Evolutionary conservation across 2,329 filamentous ascomycete species (phyloP).

Genomic region (Lecanicillium sp.): DNA sequence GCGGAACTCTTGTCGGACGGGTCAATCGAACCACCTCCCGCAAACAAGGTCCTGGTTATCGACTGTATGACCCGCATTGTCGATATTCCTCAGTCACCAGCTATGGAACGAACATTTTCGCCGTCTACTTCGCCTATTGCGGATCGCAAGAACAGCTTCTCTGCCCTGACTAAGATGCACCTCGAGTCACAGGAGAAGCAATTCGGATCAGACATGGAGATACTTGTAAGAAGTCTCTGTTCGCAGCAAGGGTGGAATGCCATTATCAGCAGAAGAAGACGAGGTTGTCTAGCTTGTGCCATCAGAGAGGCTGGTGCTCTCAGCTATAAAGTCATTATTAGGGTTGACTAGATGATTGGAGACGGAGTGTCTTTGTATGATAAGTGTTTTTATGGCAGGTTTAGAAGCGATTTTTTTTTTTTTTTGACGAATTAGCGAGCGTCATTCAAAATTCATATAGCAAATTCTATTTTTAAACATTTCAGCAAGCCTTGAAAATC

Average conservation of each 20-base stretch:
- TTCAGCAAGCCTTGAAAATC: too few relatives aligned
- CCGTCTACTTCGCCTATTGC: slow-evolving; percentile 18
- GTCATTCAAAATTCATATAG: too few relatives aligned
- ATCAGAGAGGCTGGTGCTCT: slow-evolving; percentile 66
- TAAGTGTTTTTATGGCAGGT: background rate
- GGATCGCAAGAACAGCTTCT: slow-evolving; percentile 28
- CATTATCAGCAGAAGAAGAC: slow-evolving; percentile 55
- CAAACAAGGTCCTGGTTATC: slow-evolving; percentile 44
- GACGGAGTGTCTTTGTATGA: slow-evolving; percentile 6
- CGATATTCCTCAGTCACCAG: slow-evolving; percentile 39
- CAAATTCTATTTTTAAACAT: too few relatives aligned
- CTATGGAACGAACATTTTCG: slow-evolving; percentile 26
- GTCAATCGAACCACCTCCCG: slow-evolving; percentile 22
- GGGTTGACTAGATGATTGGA: slow-evolving; percentile 35
- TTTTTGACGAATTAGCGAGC: too few relatives aligned
- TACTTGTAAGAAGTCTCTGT: slow-evolving; percentile 64
- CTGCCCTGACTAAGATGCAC: slow-evolving; percentile 43
- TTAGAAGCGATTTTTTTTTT: background rate
- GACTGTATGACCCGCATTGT: slow-evolving; percentile 53
- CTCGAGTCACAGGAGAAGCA: slow-evolving; percentile 48
- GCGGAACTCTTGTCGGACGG: slow-evolving; percentile 34
- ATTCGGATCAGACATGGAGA: slow-evolving; percentile 57
- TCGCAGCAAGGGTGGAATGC: slow-evolving; percentile 69
- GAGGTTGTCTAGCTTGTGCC: slow-evolving; percentile 66
- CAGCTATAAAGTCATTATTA: slow-evolving; percentile 59